Base-by-base conservation (phyloP, 1,284 basidiomycete genomes). In the Bjerkandera adusta region DNA sequence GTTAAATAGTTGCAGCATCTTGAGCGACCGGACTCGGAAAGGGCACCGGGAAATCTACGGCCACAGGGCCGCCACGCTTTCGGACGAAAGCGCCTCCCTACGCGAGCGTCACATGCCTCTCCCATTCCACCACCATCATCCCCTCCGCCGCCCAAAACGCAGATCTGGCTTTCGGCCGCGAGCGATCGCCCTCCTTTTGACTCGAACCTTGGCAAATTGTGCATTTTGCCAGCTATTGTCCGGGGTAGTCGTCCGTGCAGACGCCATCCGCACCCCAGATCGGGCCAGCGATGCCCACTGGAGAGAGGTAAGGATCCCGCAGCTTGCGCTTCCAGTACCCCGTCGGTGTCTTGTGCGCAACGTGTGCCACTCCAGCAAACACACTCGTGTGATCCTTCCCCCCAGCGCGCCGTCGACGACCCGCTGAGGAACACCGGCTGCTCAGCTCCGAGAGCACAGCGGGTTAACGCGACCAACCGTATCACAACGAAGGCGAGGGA, bases 41-140 rank as follows among this genome's bases (percentile, higher is more conserved):
- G 34, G 32, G 40, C 12, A 25, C 49, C 49, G 49, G 49, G 26
- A 45, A 43, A 50, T 38, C 33, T 18, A 25, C 49, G 49, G 45
- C 29, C 18, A 6, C 30, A 24, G 16, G 32, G 32, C 27, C 45
- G 45, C 45, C 46, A 48, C 39, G 16, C 40, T 26, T 25, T 43
- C 46, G 46, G 46, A 40, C 39, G 18, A 33, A 16, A 18, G 18
- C 44, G 30, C 44, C 46, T 43, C 41, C 29, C n/a, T 10, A 42
- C 12, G 15, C 8, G 7, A 26, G 39, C 24, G 45, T 47, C 45
- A 47, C 37, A 41, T 47, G 45, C 16, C 25, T n/a, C 15, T 15
- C 33, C 30, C 22, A 13, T 35, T 35, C 18, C 36, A 38, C 22
- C 36, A n/a, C n/a, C n/a, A n/a, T n/a, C 5, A 22, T 12, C 12